phyloP scores from a whole-genome alignment of 139 green algal species.

The Coccomyxa sp. region DNA sequence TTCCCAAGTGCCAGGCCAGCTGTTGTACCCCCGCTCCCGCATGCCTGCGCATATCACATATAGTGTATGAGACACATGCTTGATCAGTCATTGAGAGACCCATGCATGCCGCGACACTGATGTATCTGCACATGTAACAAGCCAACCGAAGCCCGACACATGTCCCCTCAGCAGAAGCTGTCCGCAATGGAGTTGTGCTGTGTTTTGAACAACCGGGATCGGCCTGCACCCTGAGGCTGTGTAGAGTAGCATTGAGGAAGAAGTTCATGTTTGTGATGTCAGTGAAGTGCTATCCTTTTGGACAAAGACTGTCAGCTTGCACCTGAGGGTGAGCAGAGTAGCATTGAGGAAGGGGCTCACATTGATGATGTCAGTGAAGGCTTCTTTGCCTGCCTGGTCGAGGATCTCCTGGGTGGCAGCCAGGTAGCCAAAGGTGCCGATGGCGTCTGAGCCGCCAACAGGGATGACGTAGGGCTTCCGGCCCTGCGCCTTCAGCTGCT shows the following conservation, averaged over 20 bases:
- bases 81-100: too few relatives aligned
- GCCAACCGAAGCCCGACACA: too few relatives aligned
- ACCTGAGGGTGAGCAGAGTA: too few relatives aligned
- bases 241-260: neutral
- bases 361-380: constrained; percentile 74
- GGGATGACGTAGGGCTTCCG: constrained; percentile 83
- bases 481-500: constrained; percentile 61
- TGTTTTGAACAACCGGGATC: neutral
- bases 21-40: constrained; percentile 84
- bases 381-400: constrained; percentile 37
- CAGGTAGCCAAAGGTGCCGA: constrained; percentile 90
- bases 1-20: constrained; percentile 78
- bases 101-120: too few relatives aligned
- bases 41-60: constrained; percentile 75
- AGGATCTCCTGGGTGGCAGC: constrained; percentile 75
- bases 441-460: constrained; percentile 79
- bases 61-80: too few relatives aligned
- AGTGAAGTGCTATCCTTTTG: constrained; percentile 37
- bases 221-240: too few relatives aligned
- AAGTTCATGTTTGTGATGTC: constrained; percentile 66
- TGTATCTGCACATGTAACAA: too few relatives aligned
- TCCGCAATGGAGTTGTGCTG: neutral
- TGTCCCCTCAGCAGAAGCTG: too few relatives aligned
- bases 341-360: constrained; percentile 14
- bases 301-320: too few relatives aligned